Base-by-base conservation (phyloP, 345 rosid genomes). In the Sonneratia alba region DNA sequence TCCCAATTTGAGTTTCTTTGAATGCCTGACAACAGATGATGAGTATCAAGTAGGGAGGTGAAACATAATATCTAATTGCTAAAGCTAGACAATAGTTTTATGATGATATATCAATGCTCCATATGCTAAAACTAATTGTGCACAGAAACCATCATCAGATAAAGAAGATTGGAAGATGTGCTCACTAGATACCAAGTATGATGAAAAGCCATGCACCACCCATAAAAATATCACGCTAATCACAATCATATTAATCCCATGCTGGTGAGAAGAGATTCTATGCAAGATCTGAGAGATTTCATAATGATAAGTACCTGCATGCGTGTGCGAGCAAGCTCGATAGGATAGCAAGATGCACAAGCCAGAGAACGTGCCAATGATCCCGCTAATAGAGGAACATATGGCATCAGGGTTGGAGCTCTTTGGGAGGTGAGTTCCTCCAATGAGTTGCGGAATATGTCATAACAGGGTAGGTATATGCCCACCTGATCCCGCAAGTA, bases 311-410 rank as follows among this genome's bases (percentile, higher is more conserved):
- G 36, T 18, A 95, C 99, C 97, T 95, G 99, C 99, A 95, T 95
- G 75, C 97, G 93, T 27, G 99, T 95, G 77, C 90, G 85, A 63
- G 99, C 99, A 80, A 95, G 96, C 81, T 95, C 99, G 72, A 95
- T 84, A 21, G 99, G 99, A 73, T 91, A 95, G 84, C 96, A 95
- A 24, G 90, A 88, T 22, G 90, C 86, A 74, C 99, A 95, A 68
- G 99, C 97, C 78, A 95, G 74, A 6, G 98, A 92, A 69, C 99
- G 89, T 13, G 99, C 99, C 80, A 95, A 69, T 45, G 96, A 78
- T 63, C 98, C 99, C 67, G 97, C 86, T 61, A 90, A 73, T 74
- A 88, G 73, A 61, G 99, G 98, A 59, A 83, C 88, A 77, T 84
- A 90, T 7, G 83, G 84, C 7, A 80, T 80, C 7, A 81, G 77